Conservation (phyloP, 768 basidiomycete genomes). For the Boletus subcaerulescens region DNA sequence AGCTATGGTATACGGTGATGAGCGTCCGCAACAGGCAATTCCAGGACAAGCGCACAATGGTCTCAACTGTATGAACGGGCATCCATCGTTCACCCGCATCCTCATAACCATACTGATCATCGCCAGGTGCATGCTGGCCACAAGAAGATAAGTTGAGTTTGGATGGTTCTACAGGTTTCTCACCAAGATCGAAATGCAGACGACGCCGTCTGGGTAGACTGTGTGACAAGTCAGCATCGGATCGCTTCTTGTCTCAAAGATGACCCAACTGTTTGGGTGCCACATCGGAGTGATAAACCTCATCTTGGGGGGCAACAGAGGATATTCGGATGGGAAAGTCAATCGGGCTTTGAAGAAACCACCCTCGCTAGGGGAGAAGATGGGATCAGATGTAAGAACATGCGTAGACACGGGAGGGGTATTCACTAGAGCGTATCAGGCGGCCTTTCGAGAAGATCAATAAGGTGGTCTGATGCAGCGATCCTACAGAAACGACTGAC, state of each 20-base stretch:
- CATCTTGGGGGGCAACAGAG: constrained; percentile 92
- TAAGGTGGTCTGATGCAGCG: constrained; percentile 6
- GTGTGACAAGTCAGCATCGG: background rate
- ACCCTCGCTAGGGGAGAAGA: constrained; percentile 66
- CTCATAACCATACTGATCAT: constrained; percentile 96
- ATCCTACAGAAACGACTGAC: constrained; percentile 42
- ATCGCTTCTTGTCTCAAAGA: background rate
- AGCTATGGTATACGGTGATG: constrained; percentile 51
- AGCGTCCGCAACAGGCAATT: background rate
- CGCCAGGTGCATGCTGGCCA: constrained; percentile 85
- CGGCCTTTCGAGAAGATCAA: constrained; percentile 52
- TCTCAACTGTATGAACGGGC: constrained; percentile 96
- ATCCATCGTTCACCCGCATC: constrained; percentile 97
- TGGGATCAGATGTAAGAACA: background rate
- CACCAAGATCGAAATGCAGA: constrained; percentile 95
- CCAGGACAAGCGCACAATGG: constrained; percentile 61
- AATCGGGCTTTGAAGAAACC: constrained; percentile 92
- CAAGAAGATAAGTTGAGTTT: constrained; percentile 1
- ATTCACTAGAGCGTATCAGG: constrained; percentile 89
- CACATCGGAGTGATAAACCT: constrained; percentile 93
- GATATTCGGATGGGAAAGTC: constrained; percentile 88
- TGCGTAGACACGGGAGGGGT: background rate
- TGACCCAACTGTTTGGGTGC: constrained; percentile 90
- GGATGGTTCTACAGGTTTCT: constrained; percentile 20
- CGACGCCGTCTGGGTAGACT: constrained; percentile 92